Percentiles rank a stretch among this genome's conserved stretches.
phyloP scores from a whole-genome alignment of 2,329 filamentous ascomycete genomes.

The Alternaria sp. region DNA sequence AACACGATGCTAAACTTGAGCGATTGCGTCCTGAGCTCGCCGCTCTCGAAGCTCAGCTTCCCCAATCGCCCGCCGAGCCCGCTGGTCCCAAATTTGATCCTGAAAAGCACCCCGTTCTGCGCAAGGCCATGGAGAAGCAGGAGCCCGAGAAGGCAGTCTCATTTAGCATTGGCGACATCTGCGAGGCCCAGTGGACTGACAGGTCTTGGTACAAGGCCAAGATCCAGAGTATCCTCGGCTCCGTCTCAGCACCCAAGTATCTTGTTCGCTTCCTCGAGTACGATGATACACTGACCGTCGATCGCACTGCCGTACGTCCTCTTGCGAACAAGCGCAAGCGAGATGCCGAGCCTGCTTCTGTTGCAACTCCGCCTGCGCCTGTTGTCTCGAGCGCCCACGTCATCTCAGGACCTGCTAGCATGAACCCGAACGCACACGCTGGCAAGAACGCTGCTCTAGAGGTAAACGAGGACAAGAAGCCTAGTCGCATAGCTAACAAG shows the following conservation, averaged over 20 bases:
- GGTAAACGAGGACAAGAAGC: conserved; percentile 71
- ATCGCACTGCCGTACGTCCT: conserved; percentile 50
- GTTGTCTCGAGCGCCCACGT: conserved; percentile 58
- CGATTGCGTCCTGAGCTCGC: conserved; percentile 70
- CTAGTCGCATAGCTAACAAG: conserved; percentile 84
- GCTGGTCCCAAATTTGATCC: conserved; percentile 73
- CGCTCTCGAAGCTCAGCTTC: conserved; percentile 58
- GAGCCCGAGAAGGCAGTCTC: conserved; percentile 55
- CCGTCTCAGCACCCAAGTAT: conserved; percentile 89
- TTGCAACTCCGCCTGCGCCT: conserved; percentile 50
- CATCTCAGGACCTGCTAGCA: conserved; percentile 72
- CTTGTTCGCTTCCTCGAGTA: conserved; percentile 96
- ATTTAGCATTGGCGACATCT: conserved; percentile 88
- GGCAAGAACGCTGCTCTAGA: conserved; percentile 68
- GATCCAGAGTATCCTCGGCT: conserved; percentile 93
- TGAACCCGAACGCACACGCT: conserved; percentile 72
- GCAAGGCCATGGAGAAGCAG: conserved; percentile 55
- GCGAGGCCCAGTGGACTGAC: conserved; percentile 92
- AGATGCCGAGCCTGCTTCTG: conserved; percentile 81
- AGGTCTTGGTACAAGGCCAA: conserved; percentile 90
- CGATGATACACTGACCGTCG: conserved; percentile 83
- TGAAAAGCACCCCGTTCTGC: conserved; percentile 81
- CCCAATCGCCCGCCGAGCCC: conserved; percentile 42
- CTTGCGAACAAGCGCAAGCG: conserved; percentile 65
- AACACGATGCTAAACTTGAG: conserved; percentile 77